These are phyloP conservation scores for Trichoderma erinaceum DNA, from an alignment of 495 filamentous ascomycete genomes.

Conservation along the genomic window DNA sequence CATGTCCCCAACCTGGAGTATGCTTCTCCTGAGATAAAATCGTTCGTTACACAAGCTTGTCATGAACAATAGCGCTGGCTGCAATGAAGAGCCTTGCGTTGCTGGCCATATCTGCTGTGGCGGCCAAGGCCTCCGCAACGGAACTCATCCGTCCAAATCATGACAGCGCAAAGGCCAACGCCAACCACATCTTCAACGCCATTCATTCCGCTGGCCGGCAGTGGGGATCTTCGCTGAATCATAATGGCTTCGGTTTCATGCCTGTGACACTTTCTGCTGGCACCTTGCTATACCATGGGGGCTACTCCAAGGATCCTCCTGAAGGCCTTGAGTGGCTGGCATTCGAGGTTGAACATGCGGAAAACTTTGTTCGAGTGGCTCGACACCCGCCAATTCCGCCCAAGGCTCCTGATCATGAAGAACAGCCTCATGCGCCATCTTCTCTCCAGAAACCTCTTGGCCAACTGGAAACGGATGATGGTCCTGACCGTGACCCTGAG, in stretches of 20 bases:
- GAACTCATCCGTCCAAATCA: background rate
- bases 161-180: constrained; percentile 36
- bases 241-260: constrained; percentile 65
- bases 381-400: background rate
- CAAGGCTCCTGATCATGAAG: background rate
- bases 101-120: background rate
- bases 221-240: constrained; percentile 62
- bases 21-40: too few species aligned
- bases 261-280: constrained; percentile 51
- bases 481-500: constrained; percentile 14
- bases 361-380: constrained; percentile 43
- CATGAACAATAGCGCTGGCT: background rate
- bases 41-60: background rate
- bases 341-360: constrained; percentile 63
- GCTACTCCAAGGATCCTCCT: constrained; percentile 30
- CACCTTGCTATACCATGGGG: constrained; percentile 60
- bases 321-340: constrained; percentile 59
- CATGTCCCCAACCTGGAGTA: too few species aligned
- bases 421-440: background rate
- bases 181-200: constrained; percentile 60
- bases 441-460: background rate
- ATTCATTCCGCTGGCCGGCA: constrained; percentile 62
- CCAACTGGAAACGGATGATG: background rate
- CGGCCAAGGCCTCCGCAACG: background rate
- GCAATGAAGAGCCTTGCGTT: background rate